Evolutionary conservation across 257 asterid species (phyloP), one percentile per base, ranked within the genome.

Genomic region (Eustoma russellianum): DNA sequence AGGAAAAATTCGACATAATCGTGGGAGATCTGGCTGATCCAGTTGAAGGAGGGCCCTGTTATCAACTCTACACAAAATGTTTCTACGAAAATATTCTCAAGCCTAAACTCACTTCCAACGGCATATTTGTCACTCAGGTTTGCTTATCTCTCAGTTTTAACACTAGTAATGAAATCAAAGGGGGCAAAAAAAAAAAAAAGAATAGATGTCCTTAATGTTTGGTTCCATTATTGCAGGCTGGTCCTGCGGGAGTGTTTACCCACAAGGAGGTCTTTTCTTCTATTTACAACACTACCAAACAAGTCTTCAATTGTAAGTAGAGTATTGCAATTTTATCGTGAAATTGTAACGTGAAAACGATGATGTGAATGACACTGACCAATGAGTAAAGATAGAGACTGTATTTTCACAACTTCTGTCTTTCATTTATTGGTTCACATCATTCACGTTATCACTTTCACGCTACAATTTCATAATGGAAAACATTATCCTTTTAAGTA

Each of bases 21-120:
- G 95, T 90, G 59, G 98, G 98, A 59, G 98, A 90, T 66, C 77
- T 90, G 55, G 98, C 98, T 0, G 98, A 90, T 73, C 98, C 98
- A 66, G 96, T 90, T 46, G 89, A 86, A 77, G 98, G 98, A 63
- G 98, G 98, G 18, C 98, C 98, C 28, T 90, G 98, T 52, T 82
- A 90, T 60, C 98, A 90, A 55, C 87, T 90, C 13, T 90, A 90
- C 33, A 90, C 98, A 5, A 86, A 86, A 45, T 76, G 89, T 41
- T 90, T 90, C 78, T 90, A 90, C 40, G 64, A 86, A 65, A 78
- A 84, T 13, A 75, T 84, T 57, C 68, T 91, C 58, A 91, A 87
- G 75, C 95, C 96, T 16, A 87, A 87, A 79, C 96, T 91, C 57
- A 77, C 45, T 18, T 68, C 52, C 10, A 71, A 76, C 40, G 98